phyloP scores from a whole-genome alignment of 305 asterid genomes.

The Fraxinus platypoda region DNA sequence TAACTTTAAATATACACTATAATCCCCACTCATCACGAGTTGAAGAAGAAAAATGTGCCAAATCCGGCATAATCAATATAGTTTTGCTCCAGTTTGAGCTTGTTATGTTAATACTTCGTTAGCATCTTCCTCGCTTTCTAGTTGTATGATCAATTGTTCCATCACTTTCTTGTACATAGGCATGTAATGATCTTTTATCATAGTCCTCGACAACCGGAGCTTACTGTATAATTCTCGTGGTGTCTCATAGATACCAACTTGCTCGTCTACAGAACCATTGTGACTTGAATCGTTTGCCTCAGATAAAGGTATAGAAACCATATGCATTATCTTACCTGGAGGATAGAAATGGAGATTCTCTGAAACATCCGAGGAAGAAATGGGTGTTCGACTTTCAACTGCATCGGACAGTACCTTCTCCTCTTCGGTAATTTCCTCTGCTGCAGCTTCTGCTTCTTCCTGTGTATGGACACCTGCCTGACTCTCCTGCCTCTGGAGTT shows the following conservation, averaged over 20 bases:
- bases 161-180: conserved; percentile 93
- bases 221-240: conserved; percentile 76
- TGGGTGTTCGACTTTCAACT: conserved; percentile 55
- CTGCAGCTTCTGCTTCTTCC: conserved; percentile 62
- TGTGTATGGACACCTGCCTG: conserved; percentile 44
- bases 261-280: conserved; percentile 39
- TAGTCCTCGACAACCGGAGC: conserved; percentile 75
- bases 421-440: conserved; percentile 69
- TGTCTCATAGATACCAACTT: conserved; percentile 67
- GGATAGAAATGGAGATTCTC: conserved; percentile 71
- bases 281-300: conserved; percentile 33
- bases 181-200: conserved; percentile 94
- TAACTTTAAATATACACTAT: neutral
- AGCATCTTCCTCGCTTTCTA: conserved; percentile 62
- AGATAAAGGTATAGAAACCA: conserved; percentile 47
- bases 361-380: conserved; percentile 60
- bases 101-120: conserved; percentile 24
- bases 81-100: conserved; percentile 9
- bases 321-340: conserved; percentile 84
- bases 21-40: neutral
- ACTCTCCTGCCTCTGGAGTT: conserved; percentile 57
- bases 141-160: conserved; percentile 72
- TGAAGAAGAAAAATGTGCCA: neutral
- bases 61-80: conserved; percentile 15
- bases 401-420: conserved; percentile 58